A percentile compares a stretch with the other conserved stretches of the same genome.
These are phyloP conservation scores for Hericium rajendrae DNA, from an alignment of 768 basidiomycete genomes.

Conservation along the genomic window DNA sequence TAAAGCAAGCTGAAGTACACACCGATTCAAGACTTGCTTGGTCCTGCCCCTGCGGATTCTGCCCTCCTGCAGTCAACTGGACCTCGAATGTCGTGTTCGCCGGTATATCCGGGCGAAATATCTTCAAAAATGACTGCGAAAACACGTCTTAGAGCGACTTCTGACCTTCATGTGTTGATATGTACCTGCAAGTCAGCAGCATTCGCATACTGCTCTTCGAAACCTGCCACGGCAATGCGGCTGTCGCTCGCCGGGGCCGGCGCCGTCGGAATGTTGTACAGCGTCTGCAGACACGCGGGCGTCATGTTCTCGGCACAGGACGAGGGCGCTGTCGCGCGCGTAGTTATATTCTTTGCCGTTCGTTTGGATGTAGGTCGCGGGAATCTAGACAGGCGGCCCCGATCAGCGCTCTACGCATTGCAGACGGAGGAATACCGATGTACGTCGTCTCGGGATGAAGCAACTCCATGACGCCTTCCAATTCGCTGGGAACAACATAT, in stretches of 20 bases:
- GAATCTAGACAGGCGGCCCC: background rate
- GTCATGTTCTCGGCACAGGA: constrained; percentile 10
- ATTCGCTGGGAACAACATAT: constrained; percentile 7
- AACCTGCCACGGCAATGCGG: constrained; percentile 16
- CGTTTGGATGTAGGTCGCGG: background rate
- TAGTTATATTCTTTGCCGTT: background rate
- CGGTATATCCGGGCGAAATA: background rate
- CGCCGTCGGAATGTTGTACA: constrained; percentile 17
- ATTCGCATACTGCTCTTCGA: constrained; percentile 16
- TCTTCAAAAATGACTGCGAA: background rate
- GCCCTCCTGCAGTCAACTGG: background rate
- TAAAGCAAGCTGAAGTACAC: background rate
- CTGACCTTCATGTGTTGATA: background rate
- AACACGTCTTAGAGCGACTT: background rate
- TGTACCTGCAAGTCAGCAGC: constrained; percentile 9
- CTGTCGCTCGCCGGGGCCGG: constrained; percentile 10
- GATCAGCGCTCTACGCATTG: background rate
- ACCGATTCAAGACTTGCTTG: background rate
- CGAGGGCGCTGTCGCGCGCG: background rate
- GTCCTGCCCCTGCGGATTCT: background rate
- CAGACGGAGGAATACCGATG: background rate
- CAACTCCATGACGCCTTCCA: constrained; percentile 5
- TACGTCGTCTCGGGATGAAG: constrained; percentile 9
- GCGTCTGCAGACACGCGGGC: constrained; percentile 16
- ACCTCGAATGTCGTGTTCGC: background rate